Evolutionary conservation across 129 eudicot species (phyloP).

Genomic region (Ambrosia artemisiifolia): DNA sequence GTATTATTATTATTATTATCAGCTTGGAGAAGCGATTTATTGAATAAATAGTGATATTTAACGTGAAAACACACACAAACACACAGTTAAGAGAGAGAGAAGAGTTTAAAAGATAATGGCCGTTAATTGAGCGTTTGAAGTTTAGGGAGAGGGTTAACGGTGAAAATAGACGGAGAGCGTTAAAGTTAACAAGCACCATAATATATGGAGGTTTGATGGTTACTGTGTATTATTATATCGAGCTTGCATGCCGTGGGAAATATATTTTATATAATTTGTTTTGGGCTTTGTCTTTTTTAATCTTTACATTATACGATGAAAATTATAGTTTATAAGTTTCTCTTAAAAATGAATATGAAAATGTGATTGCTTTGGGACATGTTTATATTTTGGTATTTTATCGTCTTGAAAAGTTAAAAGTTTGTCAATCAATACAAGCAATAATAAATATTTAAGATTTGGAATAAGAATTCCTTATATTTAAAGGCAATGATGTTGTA

Average conservation of each 20-base stretch:
- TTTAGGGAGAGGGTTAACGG: neutral
- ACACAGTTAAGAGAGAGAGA: neutral
- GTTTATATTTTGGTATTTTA: no score
- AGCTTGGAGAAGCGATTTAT: conserved; percentile 20
- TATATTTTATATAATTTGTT: no score
- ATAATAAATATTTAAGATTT: no score
- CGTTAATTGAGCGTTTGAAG: conserved; percentile 46
- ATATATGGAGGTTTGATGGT: neutral
- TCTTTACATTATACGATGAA: no score
- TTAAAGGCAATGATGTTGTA: no score
- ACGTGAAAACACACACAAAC: conserved; percentile 25
- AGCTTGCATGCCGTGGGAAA: neutral
- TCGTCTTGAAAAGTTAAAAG: no score
- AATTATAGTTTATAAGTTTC: no score
- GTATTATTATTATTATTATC: neutral
- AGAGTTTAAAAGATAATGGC: conserved; percentile 34
- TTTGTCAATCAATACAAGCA: no score
- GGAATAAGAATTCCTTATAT: neutral
- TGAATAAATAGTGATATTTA: conserved; percentile 17
- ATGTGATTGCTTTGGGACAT: no score
- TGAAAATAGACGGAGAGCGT: neutral
- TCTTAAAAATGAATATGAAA: no score
- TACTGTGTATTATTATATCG: neutral
- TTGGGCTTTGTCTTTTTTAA: no score
- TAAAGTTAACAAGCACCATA: neutral